Evolutionary conservation across 495 filamentous ascomycete genomes (phyloP).

Genomic region (Gamarada debralockiae): DNA sequence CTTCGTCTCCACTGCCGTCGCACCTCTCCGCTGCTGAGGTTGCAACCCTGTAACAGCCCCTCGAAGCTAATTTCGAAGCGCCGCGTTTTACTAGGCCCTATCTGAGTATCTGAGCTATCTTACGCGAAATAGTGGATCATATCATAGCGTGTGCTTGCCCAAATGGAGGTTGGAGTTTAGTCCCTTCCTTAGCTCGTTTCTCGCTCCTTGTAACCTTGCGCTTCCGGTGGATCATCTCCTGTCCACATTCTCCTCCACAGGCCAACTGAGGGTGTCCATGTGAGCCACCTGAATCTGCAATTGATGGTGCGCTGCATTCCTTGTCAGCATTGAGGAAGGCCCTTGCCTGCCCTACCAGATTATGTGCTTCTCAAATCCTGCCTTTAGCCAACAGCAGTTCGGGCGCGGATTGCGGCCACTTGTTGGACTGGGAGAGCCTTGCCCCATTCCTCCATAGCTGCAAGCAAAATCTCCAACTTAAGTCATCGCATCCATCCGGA

Average conservation of each 20-base stretch:
- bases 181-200: background rate
- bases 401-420: conserved; percentile 4
- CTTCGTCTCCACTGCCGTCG: conserved; percentile 14
- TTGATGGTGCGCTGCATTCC: conserved; percentile 7
- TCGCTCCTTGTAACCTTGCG: conserved; percentile 6
- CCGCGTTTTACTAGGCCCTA: too few relatives aligned
- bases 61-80: conserved; percentile 10
- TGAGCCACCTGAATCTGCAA: conserved; percentile 13
- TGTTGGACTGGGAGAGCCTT: conserved; percentile 15
- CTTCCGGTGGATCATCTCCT: conserved; percentile 15
- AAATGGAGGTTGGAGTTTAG: conserved; percentile 3
- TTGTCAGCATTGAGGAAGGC: conserved; percentile 15
- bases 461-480: conserved; percentile 10
- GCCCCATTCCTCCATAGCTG: conserved; percentile 2
- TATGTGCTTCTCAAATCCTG: conserved; percentile 10
- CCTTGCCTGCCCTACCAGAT: conserved; percentile 15
- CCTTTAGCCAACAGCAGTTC: conserved; percentile 8
- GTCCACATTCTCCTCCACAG: conserved; percentile 9
- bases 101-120: too few relatives aligned
- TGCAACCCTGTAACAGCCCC: conserved; percentile 5
- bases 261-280: conserved; percentile 18
- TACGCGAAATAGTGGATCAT: conserved; percentile 3
- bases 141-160: conserved; percentile 9
- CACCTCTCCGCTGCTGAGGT: conserved; percentile 1
- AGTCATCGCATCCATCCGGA: conserved; percentile 19